These are phyloP conservation scores for Zoysia japonica DNA, from an alignment of 176 grass and related monocot genomes.

Conservation along the genomic window DNA sequence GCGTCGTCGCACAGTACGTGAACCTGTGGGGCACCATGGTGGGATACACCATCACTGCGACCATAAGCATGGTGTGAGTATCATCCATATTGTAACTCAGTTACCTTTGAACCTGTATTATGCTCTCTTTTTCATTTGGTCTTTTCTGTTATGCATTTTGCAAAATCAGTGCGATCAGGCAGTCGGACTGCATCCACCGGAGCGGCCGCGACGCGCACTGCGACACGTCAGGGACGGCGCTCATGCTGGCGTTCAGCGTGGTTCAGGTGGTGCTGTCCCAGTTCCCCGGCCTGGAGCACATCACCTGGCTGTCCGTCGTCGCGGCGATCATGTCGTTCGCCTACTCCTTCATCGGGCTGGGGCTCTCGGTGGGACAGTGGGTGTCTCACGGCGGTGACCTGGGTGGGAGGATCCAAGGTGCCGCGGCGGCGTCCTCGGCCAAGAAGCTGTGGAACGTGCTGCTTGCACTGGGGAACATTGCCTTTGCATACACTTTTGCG, in stretches of 20 bases:
- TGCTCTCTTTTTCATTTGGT: too few species aligned
- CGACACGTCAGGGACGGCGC: constrained; percentile 48
- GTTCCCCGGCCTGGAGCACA: constrained; percentile 77
- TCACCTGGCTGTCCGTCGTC: constrained; percentile 71
- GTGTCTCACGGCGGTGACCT: constrained; percentile 34
- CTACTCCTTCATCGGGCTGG: constrained; percentile 81
- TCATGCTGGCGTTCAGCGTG: constrained; percentile 65
- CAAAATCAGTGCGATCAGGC: constrained; percentile 48
- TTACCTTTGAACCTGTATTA: neutral
- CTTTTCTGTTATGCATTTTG: neutral
- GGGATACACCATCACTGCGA: constrained; percentile 79
- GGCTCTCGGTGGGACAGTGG: constrained; percentile 57
- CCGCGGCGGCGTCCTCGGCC: constrained; percentile 24
- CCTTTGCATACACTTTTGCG: constrained; percentile 89
- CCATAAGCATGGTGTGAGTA: constrained; percentile 87
- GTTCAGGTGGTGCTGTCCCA: constrained; percentile 77
- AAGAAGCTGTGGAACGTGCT: constrained; percentile 70
- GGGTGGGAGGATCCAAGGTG: constrained; percentile 46
- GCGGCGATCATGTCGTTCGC: constrained; percentile 82
- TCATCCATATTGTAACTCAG: too few species aligned
- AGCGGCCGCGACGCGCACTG: constrained; percentile 50
- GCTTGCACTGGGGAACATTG: constrained; percentile 84
- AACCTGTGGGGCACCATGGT: constrained; percentile 91
- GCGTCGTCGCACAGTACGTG: constrained; percentile 74
- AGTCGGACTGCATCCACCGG: constrained; percentile 54